phyloP scores from a whole-genome alignment of 352 stramenopile species.

The Pythium angustatum region DNA sequence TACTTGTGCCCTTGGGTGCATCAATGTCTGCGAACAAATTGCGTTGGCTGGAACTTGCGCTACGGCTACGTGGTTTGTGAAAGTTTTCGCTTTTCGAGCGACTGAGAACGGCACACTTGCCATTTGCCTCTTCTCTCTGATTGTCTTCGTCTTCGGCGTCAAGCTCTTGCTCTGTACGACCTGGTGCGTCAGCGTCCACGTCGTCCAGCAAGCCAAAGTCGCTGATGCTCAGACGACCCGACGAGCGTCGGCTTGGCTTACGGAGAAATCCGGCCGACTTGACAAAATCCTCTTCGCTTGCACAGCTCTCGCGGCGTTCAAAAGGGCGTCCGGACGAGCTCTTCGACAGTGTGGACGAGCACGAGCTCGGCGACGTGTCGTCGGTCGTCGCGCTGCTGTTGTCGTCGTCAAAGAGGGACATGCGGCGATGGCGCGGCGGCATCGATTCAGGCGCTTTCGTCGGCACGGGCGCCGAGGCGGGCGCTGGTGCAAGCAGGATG shows the following conservation, averaged over 20 bases:
- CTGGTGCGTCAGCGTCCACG: conserved; percentile 31
- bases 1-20: conserved; percentile 24
- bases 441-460: no score
- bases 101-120: neutral
- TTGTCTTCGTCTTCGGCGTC: conserved; percentile 12
- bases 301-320: conserved; percentile 53
- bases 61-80: conserved; percentile 9
- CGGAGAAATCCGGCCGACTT: conserved; percentile 69
- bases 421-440: conserved; percentile 16
- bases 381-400: conserved; percentile 18
- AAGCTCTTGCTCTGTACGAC: conserved; percentile 6
- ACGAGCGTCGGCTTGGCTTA: conserved; percentile 51
- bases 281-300: conserved; percentile 64
- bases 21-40: conserved; percentile 68
- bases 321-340: conserved; percentile 34
- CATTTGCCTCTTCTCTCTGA: conserved; percentile 1
- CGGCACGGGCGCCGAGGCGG: neutral
- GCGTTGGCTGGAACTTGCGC: conserved; percentile 36
- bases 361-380: conserved; percentile 31
- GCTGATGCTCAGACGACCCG: conserved; percentile 64
- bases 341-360: conserved; percentile 34
- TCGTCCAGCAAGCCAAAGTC: conserved; percentile 75
- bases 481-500: conserved; percentile 37
- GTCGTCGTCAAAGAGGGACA: conserved; percentile 31
- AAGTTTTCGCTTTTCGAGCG: conserved; percentile 23